phyloP scores from a whole-genome alignment of 805 yeast species.

The Lachancea dasiensis region DNA sequence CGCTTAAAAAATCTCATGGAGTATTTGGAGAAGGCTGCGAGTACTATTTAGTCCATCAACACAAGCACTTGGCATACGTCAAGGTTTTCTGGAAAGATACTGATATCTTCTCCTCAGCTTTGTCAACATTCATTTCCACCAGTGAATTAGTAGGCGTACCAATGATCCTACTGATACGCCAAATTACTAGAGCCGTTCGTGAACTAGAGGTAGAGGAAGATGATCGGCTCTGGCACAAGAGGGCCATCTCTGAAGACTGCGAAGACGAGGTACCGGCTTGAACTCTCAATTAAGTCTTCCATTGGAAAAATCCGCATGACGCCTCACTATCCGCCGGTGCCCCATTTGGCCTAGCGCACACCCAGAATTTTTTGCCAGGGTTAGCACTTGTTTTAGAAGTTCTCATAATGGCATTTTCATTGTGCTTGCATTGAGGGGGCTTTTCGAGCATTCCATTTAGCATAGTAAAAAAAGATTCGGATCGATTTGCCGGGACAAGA shows the following conservation, averaged over 20 bases:
- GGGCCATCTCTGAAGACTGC: constrained; percentile 17
- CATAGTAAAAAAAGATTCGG: constrained; percentile 3
- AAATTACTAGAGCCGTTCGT: constrained; percentile 19
- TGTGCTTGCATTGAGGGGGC: constrained; percentile 45
- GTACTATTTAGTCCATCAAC: constrained; percentile 25
- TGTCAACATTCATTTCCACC: constrained; percentile 30
- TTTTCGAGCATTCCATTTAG: constrained; percentile 14
- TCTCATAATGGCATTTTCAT: constrained; percentile 40
- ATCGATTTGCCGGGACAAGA: not conserved
- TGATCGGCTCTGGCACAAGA: constrained; percentile 26
- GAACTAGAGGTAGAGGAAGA: constrained; percentile 24
- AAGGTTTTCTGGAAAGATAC: constrained; percentile 29
- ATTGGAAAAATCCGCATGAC: constrained; percentile 50
- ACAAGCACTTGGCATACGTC: constrained; percentile 22
- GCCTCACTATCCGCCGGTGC: constrained; percentile 25
- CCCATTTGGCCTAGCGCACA: constrained; percentile 39
- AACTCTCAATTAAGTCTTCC: constrained; percentile 29
- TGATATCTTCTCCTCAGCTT: constrained; percentile 26
- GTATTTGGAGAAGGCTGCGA: constrained; percentile 38
- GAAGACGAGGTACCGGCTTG: constrained; percentile 6
- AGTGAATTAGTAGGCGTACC: constrained; percentile 27
- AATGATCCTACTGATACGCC: constrained; percentile 19
- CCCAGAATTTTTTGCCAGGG: constrained; percentile 50
- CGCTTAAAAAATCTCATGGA: constrained; percentile 36
- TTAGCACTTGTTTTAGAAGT: constrained; percentile 40